Base-by-base conservation (phyloP, 768 basidiomycete genomes). In the Kwoniella mangroviensis region DNA sequence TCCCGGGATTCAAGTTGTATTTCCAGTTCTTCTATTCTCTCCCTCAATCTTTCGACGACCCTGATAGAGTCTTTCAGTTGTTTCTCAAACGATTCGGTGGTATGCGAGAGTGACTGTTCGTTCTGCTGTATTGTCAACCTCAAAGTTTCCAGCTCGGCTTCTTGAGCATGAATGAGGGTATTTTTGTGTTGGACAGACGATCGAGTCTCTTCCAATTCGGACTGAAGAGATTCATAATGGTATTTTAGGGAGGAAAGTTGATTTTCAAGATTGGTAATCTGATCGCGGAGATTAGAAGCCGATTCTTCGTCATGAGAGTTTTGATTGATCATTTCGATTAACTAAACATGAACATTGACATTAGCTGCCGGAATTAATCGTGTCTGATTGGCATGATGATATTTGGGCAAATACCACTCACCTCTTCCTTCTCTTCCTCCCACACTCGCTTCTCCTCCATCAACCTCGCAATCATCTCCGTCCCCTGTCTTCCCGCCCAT, bases 351-450 rank as follows among this genome's bases (percentile, higher is more conserved):
- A 34, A 34, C 34, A 34, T 34, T 4, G 9, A 34, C 34, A 34
- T 34, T 7, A 7, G 9, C 3, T 7, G 1, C 34, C 34, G 6
- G 4, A 34, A 34, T 34, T 67, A 5, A 28, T 21, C 13, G 15
- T 13, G 24, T 42, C 34, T 34, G 34, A 34, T 1, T 19, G n/a
- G 17, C 43, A 40, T 10, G 28, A 1, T 15, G 49, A 52, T 51
- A 67, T 51, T 54, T 13, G 41, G 10, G 43, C 21, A 34, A 13
- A 24, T 26, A 6, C 24, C 3, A 55, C 73, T 69, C 67, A 69
- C 70, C 67, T 74, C 70, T 2, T 64, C 65, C 40, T 51, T 43
- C 26, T 71, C 70, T 26, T 65, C 70, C 34, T 66, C 55, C 70
- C 53, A 63, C 0, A 34, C 62, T 41, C 53, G 41, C 41, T 58